phyloP scores from a whole-genome alignment of 208 protist species.

The Zelonia costaricensis region DNA sequence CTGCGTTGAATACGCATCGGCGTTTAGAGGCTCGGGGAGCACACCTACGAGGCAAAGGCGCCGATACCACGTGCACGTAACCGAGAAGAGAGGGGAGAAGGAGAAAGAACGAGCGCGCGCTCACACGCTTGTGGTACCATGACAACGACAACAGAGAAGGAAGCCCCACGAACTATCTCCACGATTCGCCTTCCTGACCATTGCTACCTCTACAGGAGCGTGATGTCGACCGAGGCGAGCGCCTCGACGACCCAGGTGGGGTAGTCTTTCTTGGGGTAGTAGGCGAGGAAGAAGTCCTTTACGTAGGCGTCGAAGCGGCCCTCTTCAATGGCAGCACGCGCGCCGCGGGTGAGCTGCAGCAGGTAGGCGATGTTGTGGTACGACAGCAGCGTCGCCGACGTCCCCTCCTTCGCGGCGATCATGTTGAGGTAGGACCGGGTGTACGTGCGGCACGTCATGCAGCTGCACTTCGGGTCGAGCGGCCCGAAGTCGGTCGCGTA shows the following conservation, averaged over 20 bases:
- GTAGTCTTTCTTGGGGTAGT: conserved; percentile 88
- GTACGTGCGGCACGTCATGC: conserved; percentile 92
- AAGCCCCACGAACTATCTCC: too few species aligned
- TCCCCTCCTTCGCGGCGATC: conserved; percentile 87
- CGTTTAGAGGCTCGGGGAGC: too few species aligned
- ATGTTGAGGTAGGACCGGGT: conserved; percentile 94
- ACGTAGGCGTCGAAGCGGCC: conserved; percentile 87
- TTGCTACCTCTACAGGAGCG: conserved; percentile 37
- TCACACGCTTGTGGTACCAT: too few species aligned
- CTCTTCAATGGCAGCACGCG: conserved; percentile 81
- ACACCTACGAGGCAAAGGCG: too few species aligned
- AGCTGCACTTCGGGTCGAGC: conserved; percentile 90
- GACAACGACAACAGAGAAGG: too few species aligned
- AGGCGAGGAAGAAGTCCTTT: conserved; percentile 80
- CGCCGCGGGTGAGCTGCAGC: conserved; percentile 89
- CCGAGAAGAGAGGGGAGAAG: too few species aligned
- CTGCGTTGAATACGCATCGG: too few species aligned
- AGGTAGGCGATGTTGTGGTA: conserved; percentile 99
- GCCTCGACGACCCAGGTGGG: conserved; percentile 90
- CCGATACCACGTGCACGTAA: too few species aligned
- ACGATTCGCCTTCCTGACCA: too few species aligned
- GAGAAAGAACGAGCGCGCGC: too few species aligned
- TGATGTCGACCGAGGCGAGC: conserved; percentile 77
- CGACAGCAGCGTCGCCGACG: conserved; percentile 94
- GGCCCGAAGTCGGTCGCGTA: conserved; percentile 77